phyloP scores from a whole-genome alignment of 129 eudicot species.

The Flaveria ramosissima region DNA sequence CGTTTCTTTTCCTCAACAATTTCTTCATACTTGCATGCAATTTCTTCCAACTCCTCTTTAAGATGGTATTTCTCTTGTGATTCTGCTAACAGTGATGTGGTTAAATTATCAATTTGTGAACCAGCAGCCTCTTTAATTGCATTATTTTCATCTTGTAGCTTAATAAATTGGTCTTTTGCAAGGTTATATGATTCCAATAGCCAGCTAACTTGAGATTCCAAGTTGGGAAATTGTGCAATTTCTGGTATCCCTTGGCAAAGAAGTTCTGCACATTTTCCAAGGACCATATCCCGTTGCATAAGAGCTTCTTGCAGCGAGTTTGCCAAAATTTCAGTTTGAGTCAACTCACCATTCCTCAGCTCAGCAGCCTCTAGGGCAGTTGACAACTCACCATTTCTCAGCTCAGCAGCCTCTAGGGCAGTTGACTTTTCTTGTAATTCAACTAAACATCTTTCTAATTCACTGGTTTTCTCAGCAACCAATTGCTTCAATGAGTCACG shows the following conservation, averaged over 20 bases:
- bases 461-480: conserved; percentile 73
- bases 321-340: conserved; percentile 45
- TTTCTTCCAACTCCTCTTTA: conserved; percentile 48
- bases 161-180: conserved; percentile 43
- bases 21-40: conserved; percentile 47
- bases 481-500: conserved; percentile 83
- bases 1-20: conserved; percentile 50
- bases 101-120: conserved; percentile 54
- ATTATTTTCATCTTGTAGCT: conserved; percentile 51
- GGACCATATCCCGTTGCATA: conserved; percentile 50
- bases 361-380: conserved; percentile 71
- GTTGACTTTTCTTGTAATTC: conserved; percentile 74
- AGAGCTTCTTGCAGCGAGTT: conserved; percentile 70
- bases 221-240: conserved; percentile 40
- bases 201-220: conserved; percentile 65
- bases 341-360: conserved; percentile 50
- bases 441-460: conserved; percentile 55
- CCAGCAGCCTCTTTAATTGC: conserved; percentile 50
- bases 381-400: conserved; percentile 57
- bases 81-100: conserved; percentile 50
- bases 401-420: conserved; percentile 71
- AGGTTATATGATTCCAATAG: conserved; percentile 52
- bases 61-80: conserved; percentile 63
- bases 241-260: conserved; percentile 59
- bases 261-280: conserved; percentile 62